Percentiles rank a stretch among this genome's conserved stretches.
Conservation (phyloP, 345 rosid species). For the Trapa incisa region DNA sequence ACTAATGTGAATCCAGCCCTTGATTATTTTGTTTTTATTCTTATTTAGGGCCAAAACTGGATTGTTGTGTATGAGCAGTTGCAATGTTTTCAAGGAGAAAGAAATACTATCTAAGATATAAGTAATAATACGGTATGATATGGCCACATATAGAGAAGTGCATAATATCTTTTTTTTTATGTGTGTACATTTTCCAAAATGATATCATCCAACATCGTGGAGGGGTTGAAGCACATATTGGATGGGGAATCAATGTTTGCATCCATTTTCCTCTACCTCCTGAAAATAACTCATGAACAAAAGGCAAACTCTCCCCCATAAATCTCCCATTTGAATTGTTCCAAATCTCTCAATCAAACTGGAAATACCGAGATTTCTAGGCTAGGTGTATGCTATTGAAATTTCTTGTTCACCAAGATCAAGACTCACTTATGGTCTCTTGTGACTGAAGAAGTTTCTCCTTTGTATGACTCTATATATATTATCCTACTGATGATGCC, state of each 20-base stretch:
- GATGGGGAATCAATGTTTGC: not conserved
- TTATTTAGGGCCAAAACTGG: not conserved
- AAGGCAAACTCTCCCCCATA: not conserved
- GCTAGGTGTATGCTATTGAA: not conserved
- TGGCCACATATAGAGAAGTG: not conserved
- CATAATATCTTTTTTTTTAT: not conserved
- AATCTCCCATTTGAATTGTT: not conserved
- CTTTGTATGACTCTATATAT: not conserved
- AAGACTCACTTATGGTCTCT: not conserved
- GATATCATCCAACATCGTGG: not conserved
- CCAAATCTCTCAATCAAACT: not conserved
- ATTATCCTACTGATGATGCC: constrained; percentile 2
- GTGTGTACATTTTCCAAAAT: not conserved
- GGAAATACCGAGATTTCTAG: not conserved
- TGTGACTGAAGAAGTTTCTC: no score
- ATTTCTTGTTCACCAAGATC: not conserved
- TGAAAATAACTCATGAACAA: not conserved
- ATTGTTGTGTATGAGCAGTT: not conserved
- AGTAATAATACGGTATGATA: not conserved
- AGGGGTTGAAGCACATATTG: not conserved
- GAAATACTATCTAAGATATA: not conserved
- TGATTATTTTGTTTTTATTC: not conserved
- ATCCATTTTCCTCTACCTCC: not conserved
- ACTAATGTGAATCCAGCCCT: not conserved
- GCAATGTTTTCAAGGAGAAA: not conserved